These are phyloP conservation scores for Trypethelium eluteriae DNA, from an alignment of 495 filamentous ascomycete genomes.

Conservation along the genomic window DNA sequence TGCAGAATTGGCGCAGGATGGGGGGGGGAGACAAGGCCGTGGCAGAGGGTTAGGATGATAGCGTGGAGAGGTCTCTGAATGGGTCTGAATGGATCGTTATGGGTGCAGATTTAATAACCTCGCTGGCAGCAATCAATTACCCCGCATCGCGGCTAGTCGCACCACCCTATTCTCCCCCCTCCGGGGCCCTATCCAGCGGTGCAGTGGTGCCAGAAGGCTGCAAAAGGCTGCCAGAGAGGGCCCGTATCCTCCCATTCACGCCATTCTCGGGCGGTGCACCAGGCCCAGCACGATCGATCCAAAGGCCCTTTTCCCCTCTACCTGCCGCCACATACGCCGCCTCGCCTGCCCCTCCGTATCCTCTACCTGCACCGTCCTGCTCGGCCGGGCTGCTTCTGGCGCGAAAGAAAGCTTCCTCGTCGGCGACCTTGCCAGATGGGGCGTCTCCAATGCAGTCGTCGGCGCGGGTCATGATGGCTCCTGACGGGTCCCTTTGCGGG, in stretches of 20 bases:
- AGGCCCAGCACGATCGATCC: not conserved
- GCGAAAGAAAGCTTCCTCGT: not conserved
- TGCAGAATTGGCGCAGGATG: not conserved
- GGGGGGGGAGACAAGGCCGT: not conserved
- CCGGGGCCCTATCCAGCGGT: no score
- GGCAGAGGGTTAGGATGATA: no score
- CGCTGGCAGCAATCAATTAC: constrained; percentile 9
- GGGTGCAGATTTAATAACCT: not conserved
- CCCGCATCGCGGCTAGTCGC: not conserved
- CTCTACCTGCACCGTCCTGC: not conserved
- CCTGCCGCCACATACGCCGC: not conserved
- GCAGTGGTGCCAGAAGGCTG: no score
- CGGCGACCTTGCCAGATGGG: constrained; percentile 10
- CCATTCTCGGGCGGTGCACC: not conserved
- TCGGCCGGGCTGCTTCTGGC: not conserved
- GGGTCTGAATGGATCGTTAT: no score
- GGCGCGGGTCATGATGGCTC: not conserved
- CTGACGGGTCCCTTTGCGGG: not conserved
- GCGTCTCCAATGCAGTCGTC: not conserved
- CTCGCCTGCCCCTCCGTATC: constrained; percentile 1
- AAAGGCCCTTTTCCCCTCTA: not conserved
- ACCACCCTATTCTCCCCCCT: no score
- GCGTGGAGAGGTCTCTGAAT: no score
- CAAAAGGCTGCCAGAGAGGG: no score
- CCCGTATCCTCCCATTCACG: no score